Percentiles rank a stretch among this genome's conserved stretches.
Conservation (phyloP, 1,139 yeast genomes). For the Magnusiomyces sp. region DNA sequence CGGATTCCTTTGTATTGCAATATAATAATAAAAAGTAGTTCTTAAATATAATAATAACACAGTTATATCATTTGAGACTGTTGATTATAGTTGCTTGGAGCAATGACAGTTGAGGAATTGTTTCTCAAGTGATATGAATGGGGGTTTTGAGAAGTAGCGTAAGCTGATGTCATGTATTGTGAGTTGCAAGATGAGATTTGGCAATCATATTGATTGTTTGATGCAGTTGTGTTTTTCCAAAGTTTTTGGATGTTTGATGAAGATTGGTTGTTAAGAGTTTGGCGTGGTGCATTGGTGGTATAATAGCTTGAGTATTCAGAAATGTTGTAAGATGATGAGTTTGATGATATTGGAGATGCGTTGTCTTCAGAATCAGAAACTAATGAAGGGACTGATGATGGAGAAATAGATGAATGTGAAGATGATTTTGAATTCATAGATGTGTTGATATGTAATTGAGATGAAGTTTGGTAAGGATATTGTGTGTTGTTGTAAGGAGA, state of each 20-base stretch:
- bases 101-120: too few relatives aligned
- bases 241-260: neutral
- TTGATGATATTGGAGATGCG: neutral
- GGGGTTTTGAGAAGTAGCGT: too few relatives aligned
- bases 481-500: neutral
- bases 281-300: too few relatives aligned
- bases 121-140: too few relatives aligned
- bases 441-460: too few relatives aligned
- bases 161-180: too few relatives aligned
- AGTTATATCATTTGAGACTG: too few relatives aligned
- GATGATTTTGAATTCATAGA: neutral
- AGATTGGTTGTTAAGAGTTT: neutral
- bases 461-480: too few relatives aligned
- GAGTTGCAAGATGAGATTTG: too few relatives aligned
- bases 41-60: too few relatives aligned
- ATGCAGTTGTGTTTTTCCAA: neutral
- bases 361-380: neutral
- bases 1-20: neutral
- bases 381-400: neutral
- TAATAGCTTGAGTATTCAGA: neutral
- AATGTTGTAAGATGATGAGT: neutral
- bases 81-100: too few relatives aligned
- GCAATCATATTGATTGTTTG: too few relatives aligned
- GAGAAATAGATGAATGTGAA: neutral
- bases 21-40: neutral